phyloP scores from a whole-genome alignment of 2,329 filamentous ascomycete genomes.

The Alternaria incomplexa region DNA sequence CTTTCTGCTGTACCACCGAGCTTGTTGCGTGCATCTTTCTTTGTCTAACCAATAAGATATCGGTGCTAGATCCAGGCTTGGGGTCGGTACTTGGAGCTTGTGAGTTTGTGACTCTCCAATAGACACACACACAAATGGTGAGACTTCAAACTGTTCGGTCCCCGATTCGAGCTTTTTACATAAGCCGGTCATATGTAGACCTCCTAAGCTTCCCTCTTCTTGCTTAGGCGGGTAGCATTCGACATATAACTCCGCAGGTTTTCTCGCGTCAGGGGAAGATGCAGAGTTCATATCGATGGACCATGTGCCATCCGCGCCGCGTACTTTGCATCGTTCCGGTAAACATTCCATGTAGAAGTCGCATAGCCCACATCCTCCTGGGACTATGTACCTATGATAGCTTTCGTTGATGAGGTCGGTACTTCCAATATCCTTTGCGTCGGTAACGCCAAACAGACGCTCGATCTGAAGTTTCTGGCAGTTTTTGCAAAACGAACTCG shows the following conservation, averaged over 20 bases:
- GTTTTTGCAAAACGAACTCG: background rate
- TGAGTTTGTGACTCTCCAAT: background rate
- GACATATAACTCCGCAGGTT: rapidly evolving
- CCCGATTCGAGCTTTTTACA: too few relatives aligned
- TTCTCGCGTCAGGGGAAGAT: rapidly evolving
- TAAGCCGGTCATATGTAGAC: background rate
- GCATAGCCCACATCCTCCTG: background rate
- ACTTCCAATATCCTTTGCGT: background rate
- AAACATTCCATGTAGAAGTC: background rate
- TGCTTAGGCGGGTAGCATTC: rapidly evolving
- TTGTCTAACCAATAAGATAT: background rate
- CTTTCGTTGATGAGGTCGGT: background rate
- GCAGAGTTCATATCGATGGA: background rate
- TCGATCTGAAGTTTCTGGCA: background rate
- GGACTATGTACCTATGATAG: too few relatives aligned
- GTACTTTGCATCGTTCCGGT: background rate
- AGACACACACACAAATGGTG: background rate
- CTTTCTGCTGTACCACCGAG: background rate
- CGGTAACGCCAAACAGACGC: background rate
- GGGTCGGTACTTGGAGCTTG: rapidly evolving
- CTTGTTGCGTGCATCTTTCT: background rate
- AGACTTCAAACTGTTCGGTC: too few relatives aligned
- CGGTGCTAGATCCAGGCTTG: background rate
- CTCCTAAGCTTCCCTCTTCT: background rate
- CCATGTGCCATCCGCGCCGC: background rate